Percentiles rank a stretch among this genome's conserved stretches.
phyloP scores from a whole-genome alignment of 805 yeast genomes.

The Pichia nanzhaoensis region DNA sequence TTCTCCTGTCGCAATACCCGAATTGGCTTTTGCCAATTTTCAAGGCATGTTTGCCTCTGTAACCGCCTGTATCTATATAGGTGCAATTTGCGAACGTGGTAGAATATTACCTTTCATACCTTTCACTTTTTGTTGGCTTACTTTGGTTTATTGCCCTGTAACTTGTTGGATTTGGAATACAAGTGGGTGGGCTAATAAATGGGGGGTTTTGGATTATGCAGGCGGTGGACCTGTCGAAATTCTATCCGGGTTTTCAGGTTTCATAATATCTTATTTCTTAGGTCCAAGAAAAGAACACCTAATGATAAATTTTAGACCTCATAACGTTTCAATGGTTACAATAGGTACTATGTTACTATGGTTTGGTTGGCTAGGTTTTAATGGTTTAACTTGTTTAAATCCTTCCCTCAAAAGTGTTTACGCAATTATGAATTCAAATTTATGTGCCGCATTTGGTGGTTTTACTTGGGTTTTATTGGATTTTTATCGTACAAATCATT shows the following conservation, averaged over 20 bases:
- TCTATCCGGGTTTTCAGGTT: slow-evolving; percentile 83
- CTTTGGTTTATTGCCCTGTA: slow-evolving; percentile 89
- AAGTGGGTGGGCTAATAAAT: slow-evolving; percentile 87
- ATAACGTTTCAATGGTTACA: slow-evolving; percentile 85
- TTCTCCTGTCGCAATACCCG: slow-evolving; percentile 48
- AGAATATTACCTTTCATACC: slow-evolving; percentile 78
- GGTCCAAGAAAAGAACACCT: slow-evolving; percentile 73
- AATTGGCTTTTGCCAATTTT: slow-evolving; percentile 75
- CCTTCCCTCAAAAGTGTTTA: slow-evolving; percentile 81
- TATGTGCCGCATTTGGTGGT: slow-evolving; percentile 87
- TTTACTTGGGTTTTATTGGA: slow-evolving; percentile 88
- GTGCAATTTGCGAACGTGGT: slow-evolving; percentile 92
- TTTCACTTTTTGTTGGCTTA: slow-evolving; percentile 81
- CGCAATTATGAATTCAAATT: slow-evolving; percentile 86
- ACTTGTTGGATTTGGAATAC: slow-evolving; percentile 94
- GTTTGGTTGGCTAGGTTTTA: slow-evolving; percentile 96
- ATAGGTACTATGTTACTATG: slow-evolving; percentile 82
- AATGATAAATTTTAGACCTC: slow-evolving; percentile 87
- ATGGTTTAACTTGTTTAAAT: slow-evolving; percentile 80
- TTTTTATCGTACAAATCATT: slow-evolving; percentile 78
- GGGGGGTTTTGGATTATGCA: slow-evolving; percentile 94
- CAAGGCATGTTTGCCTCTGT: slow-evolving; percentile 90
- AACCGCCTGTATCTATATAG: slow-evolving; percentile 87
- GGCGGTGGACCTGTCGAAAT: slow-evolving; percentile 99
- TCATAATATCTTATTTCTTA: slow-evolving; percentile 72